Conservation (phyloP, 495 filamentous ascomycete genomes). For the Penicillium paxilli region DNA sequence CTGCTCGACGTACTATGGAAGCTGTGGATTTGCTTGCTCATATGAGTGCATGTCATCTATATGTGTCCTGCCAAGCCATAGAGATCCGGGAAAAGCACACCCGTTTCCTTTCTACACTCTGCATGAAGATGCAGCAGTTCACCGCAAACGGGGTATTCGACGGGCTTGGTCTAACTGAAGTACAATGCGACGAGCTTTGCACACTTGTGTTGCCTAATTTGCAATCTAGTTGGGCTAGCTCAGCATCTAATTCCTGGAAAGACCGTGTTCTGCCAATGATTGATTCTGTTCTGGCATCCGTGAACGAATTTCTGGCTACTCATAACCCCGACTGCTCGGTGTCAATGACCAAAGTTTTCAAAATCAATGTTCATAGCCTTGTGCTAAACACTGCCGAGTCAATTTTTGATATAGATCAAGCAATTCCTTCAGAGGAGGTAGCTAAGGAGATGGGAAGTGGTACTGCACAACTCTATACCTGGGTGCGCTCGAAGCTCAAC, state of each 20-base stretch:
- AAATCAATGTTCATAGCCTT: constrained; percentile 4
- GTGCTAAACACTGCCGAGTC: constrained; percentile 2
- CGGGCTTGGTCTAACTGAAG: constrained; percentile 6
- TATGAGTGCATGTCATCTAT: constrained; percentile 54
- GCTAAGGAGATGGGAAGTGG: constrained; percentile 7
- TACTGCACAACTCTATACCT: constrained; percentile 13
- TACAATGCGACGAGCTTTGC: constrained; percentile 2
- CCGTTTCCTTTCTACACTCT: constrained; percentile 8
- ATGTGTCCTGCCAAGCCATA: constrained; percentile 47
- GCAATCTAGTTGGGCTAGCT: constrained; percentile 12
- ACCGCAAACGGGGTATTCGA: constrained; percentile 3
- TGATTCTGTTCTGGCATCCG: constrained; percentile 6
- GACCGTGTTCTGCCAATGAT: constrained; percentile 11
- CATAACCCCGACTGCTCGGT: constrained; percentile 6
- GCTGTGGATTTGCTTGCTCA: constrained; percentile 55
- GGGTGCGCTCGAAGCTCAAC: constrained; percentile 14
- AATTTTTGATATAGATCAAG: constrained; percentile 9
- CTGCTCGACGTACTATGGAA: constrained; percentile 53
- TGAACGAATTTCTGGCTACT: constrained; percentile 6
- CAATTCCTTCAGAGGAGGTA: constrained; percentile 8
- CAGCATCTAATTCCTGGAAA: constrained; percentile 19
- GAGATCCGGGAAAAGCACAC: constrained; percentile 39
- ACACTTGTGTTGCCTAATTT: constrained; percentile 6
- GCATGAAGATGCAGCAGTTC: neutral
- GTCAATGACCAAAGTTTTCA: constrained; percentile 4